Conservation (phyloP, 345 rosid genomes). For the Lumnitzera racemosa region DNA sequence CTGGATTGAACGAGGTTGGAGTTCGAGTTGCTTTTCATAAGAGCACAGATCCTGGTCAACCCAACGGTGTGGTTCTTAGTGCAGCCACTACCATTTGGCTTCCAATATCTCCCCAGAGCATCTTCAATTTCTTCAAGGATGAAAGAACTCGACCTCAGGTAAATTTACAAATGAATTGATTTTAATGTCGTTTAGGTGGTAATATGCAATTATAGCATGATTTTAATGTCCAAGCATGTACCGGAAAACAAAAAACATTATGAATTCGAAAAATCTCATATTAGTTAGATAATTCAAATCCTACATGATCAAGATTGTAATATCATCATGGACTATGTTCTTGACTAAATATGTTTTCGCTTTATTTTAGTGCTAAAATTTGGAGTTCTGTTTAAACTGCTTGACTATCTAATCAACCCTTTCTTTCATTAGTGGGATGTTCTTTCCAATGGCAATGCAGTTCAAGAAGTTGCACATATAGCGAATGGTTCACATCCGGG, state of each 20-base stretch:
- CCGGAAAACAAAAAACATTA: too few relatives aligned
- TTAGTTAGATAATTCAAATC: too few relatives aligned
- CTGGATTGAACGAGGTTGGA: conserved; percentile 60
- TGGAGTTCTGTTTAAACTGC: neutral
- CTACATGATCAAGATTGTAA: too few relatives aligned
- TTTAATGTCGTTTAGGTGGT: too few relatives aligned
- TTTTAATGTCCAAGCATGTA: too few relatives aligned
- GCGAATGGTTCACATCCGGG: conserved; percentile 88
- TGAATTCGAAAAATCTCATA: too few relatives aligned
- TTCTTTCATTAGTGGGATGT: conserved; percentile 72
- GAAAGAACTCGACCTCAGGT: conserved; percentile 94
- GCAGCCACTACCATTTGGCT: conserved; percentile 97
- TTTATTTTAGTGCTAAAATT: too few relatives aligned
- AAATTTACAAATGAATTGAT: neutral
- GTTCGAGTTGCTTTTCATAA: conserved; percentile 77
- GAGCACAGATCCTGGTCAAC: conserved; percentile 70
- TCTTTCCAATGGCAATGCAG: conserved; percentile 76
- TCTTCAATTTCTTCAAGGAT: conserved; percentile 82
- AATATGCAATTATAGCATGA: too few relatives aligned
- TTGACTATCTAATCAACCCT: neutral
- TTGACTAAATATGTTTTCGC: too few relatives aligned
- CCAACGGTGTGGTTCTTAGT: conserved; percentile 75
- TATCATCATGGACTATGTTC: too few relatives aligned
- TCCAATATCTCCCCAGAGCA: conserved; percentile 61
- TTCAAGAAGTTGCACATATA: conserved; percentile 90